A percentile compares a stretch with the other conserved stretches of the same genome.
These are phyloP conservation scores for Venturiaceae sp. DNA, from an alignment of 2,329 filamentous ascomycete genomes.

Conservation along the genomic window DNA sequence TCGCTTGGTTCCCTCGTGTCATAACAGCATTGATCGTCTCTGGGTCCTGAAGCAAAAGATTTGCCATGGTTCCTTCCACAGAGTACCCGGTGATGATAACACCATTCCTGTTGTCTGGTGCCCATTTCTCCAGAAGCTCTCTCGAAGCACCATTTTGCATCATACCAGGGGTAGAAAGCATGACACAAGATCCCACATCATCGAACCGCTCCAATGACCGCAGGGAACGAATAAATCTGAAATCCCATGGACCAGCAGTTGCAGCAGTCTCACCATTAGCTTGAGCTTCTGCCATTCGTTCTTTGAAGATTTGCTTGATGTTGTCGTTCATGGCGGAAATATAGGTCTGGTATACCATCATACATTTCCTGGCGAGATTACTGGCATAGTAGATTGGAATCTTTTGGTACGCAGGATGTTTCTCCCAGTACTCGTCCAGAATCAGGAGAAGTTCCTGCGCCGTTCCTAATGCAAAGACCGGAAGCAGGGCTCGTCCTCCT, in stretches of 20 bases:
- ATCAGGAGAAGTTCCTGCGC: slow-evolving; percentile 93
- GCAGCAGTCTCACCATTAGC: slow-evolving; percentile 60
- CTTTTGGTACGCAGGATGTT: slow-evolving; percentile 79
- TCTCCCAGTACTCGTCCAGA: slow-evolving; percentile 92
- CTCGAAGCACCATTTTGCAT: slow-evolving; percentile 91
- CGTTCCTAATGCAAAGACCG: slow-evolving; percentile 87
- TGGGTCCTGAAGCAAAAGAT: slow-evolving; percentile 88
- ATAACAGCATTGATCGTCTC: slow-evolving; percentile 93
- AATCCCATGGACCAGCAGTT: slow-evolving; percentile 88
- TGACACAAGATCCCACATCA: slow-evolving; percentile 89
- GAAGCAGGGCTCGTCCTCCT: slow-evolving; percentile 85
- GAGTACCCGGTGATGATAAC: slow-evolving; percentile 98
- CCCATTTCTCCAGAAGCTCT: slow-evolving; percentile 90
- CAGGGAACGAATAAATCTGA: slow-evolving; percentile 83
- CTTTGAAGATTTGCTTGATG: slow-evolving; percentile 89
- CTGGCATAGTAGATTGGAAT: slow-evolving; percentile 96
- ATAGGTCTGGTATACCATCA: slow-evolving; percentile 98
- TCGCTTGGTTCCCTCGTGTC: slow-evolving; percentile 49
- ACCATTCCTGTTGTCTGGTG: slow-evolving; percentile 92
- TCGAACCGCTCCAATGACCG: slow-evolving; percentile 94
- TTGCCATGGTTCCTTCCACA: slow-evolving; percentile 96
- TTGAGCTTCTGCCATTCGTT: slow-evolving; percentile 85
- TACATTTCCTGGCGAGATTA: slow-evolving; percentile 89
- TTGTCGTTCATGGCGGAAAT: slow-evolving; percentile 99
- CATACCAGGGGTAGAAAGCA: slow-evolving; percentile 98